Evolutionary conservation across 2,329 filamentous ascomycete genomes (phyloP).

Genomic region (Fusarium brachygibbosum): DNA sequence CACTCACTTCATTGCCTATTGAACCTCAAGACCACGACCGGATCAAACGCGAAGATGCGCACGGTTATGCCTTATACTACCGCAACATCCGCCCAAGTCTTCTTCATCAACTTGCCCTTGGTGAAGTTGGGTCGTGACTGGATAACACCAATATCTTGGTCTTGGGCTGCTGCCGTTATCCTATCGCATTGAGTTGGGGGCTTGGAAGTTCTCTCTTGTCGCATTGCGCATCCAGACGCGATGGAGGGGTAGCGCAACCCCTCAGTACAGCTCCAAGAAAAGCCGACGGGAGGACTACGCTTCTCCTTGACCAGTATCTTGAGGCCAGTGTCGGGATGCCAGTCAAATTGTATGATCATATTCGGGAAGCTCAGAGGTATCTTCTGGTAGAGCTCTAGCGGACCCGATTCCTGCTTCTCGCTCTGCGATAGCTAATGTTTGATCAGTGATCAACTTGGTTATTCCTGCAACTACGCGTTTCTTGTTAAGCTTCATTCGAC

Average conservation of each 20-base stretch:
- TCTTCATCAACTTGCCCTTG: neutral
- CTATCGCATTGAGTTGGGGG: neutral
- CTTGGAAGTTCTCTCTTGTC: conserved; percentile 29
- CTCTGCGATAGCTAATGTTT: conserved; percentile 1
- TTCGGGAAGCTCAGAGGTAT: neutral
- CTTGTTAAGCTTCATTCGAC: conserved; percentile 40
- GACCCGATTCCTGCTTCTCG: neutral
- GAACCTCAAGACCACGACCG: neutral
- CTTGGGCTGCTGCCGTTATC: neutral
- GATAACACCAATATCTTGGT: neutral
- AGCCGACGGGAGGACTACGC: neutral
- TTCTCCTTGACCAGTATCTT: neutral
- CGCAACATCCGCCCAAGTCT: neutral
- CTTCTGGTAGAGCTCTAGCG: neutral
- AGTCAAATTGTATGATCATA: neutral
- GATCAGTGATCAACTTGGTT: conserved; percentile 15
- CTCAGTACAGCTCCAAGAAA: conserved; percentile 13
- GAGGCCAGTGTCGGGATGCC: neutral
- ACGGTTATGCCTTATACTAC: conserved; percentile 2
- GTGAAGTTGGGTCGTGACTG: neutral
- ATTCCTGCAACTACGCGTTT: conserved; percentile 23
- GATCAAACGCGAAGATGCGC: conserved; percentile 2
- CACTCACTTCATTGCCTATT: neutral
- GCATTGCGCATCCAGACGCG: conserved; percentile 18
- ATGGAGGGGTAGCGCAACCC: conserved; percentile 37